Evolutionary conservation across 2,329 filamentous ascomycete species (phyloP).

Genomic region (Lizonia empirigonia): DNA sequence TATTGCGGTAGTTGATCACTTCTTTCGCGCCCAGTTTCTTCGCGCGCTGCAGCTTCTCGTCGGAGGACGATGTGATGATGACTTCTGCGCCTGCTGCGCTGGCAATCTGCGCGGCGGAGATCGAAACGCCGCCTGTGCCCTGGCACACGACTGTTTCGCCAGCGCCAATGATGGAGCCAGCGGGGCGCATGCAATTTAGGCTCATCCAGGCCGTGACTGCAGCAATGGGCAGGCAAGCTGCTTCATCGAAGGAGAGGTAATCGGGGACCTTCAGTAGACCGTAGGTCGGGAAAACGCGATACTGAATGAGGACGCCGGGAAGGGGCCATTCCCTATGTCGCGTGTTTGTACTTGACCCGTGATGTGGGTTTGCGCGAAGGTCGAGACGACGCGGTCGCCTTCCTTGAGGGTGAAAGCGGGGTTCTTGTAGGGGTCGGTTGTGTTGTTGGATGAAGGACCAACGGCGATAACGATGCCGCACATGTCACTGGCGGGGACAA

Average conservation of each 20-base stretch:
- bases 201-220: slow-evolving; percentile 69
- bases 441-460: slow-evolving; percentile 48
- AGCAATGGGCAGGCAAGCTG: slow-evolving; percentile 65
- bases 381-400: slow-evolving; percentile 70
- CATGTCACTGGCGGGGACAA: slow-evolving; percentile 74
- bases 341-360: slow-evolving; percentile 64
- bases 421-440: slow-evolving; percentile 54
- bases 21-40: slow-evolving; percentile 63
- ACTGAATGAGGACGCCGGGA: slow-evolving; percentile 62
- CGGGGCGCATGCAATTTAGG: slow-evolving; percentile 64
- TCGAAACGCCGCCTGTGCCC: slow-evolving; percentile 53
- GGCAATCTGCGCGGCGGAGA: slow-evolving; percentile 50
- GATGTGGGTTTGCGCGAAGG: slow-evolving; percentile 63
- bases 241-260: slow-evolving; percentile 65
- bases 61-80: slow-evolving; percentile 64
- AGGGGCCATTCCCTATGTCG: slow-evolving; percentile 62
- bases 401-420: slow-evolving; percentile 36
- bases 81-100: slow-evolving; percentile 53
- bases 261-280: slow-evolving; percentile 62
- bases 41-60: slow-evolving; percentile 60
- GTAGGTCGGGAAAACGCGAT: slow-evolving; percentile 64
- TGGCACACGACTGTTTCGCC: slow-evolving; percentile 49
- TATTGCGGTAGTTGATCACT: slow-evolving; percentile 65
- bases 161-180: slow-evolving; percentile 57
- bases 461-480: slow-evolving; percentile 64